Conservation (phyloP, 2,329 filamentous ascomycete genomes). For the Arachnomyces sp. region DNA sequence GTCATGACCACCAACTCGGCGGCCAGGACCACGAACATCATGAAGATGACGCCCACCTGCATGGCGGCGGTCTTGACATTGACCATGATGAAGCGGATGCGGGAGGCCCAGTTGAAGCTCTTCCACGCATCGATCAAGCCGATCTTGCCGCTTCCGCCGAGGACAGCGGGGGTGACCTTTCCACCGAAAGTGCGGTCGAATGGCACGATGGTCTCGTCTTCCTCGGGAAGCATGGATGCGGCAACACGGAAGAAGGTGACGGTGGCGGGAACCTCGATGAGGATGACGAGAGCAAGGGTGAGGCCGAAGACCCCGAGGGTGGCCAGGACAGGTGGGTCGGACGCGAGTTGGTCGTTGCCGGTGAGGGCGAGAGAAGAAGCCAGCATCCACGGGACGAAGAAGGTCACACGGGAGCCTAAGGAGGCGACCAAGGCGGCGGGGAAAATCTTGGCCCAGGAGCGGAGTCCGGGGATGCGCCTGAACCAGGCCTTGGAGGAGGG, state of each 20-base stretch:
- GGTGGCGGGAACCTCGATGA: conserved; percentile 65
- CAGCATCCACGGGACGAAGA: conserved; percentile 34
- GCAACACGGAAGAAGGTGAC: conserved; percentile 76
- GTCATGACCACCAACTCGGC: conserved; percentile 46
- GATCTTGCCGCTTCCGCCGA: conserved; percentile 64
- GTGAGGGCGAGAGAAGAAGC: conserved; percentile 29
- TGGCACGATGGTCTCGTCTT: conserved; percentile 74
- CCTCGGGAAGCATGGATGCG: conserved; percentile 73
- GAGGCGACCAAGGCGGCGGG: conserved; percentile 58
- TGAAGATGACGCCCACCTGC: conserved; percentile 38
- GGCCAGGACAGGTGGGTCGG: conserved; percentile 25
- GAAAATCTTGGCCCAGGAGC: conserved; percentile 60
- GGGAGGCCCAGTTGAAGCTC: conserved; percentile 64
- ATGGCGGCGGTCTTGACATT: conserved; percentile 63
- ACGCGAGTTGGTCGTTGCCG: conserved; percentile 20
- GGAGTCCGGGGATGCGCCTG: conserved; percentile 59
- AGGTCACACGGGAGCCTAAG: conserved; percentile 44
- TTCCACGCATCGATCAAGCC: conserved; percentile 69
- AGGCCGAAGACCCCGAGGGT: conserved; percentile 31
- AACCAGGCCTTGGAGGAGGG: conserved; percentile 57
- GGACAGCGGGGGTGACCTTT: conserved; percentile 62
- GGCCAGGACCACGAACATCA: conserved; percentile 44
- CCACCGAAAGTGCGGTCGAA: conserved; percentile 83
- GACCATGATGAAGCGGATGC: conserved; percentile 64
- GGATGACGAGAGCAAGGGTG: conserved; percentile 35